These are phyloP conservation scores for Amphichorda felina DNA, from an alignment of 2,329 filamentous ascomycete genomes.

Conservation along the genomic window DNA sequence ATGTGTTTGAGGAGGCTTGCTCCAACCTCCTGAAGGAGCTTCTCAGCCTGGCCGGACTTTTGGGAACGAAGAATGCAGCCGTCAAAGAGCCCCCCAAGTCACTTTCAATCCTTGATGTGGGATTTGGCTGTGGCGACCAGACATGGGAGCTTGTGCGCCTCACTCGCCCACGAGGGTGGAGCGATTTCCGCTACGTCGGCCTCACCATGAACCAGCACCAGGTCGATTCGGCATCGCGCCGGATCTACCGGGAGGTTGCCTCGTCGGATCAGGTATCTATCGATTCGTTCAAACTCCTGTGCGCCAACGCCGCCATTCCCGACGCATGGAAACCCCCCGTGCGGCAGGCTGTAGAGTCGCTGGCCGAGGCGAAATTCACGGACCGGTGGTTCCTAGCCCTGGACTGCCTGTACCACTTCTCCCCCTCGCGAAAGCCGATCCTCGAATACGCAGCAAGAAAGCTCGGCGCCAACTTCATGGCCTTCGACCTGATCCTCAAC, in stretches of 20 bases:
- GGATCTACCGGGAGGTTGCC: slow-evolving; percentile 10
- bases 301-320: slow-evolving; percentile 36
- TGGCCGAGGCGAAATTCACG: slow-evolving; percentile 11
- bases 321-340: slow-evolving; percentile 22
- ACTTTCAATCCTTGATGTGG: slow-evolving; percentile 36
- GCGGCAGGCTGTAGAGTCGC: slow-evolving; percentile 11
- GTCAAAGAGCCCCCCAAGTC: slow-evolving; percentile 3
- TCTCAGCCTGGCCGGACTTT: slow-evolving; percentile 27
- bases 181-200: slow-evolving; percentile 33
- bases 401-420: slow-evolving; percentile 46
- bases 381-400: slow-evolving; percentile 41
- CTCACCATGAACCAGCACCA: slow-evolving; percentile 37
- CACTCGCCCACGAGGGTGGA: slow-evolving; percentile 9
- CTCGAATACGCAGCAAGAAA: slow-evolving; percentile 25
- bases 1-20: slow-evolving; percentile 32
- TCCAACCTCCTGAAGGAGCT: slow-evolving; percentile 34
- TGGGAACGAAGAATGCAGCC: slow-evolving; percentile 6
- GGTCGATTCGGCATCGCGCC: slow-evolving; percentile 21
- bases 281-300: slow-evolving; percentile 25
- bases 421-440: slow-evolving; percentile 34
- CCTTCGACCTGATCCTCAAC: slow-evolving; percentile 38
- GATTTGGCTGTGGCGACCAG: slow-evolving; percentile 49
- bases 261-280: background rate
- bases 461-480: slow-evolving; percentile 37
- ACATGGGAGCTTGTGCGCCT: slow-evolving; percentile 29